Conservation (phyloP, 2,329 filamentous ascomycete species). For the Pestalotiopsis sp. region DNA sequence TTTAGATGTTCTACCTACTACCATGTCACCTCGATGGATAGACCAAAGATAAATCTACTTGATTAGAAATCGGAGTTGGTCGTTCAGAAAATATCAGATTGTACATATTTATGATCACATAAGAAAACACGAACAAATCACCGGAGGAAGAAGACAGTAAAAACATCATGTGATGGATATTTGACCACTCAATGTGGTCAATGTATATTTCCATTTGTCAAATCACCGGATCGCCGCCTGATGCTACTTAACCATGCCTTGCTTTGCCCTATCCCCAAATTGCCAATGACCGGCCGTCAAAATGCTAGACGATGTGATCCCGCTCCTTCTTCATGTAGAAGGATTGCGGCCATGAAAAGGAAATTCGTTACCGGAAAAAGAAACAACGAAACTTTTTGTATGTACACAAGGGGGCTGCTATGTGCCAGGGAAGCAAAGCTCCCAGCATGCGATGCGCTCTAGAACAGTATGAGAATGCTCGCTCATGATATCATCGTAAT, state of each 20-base stretch:
- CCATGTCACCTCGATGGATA: no score
- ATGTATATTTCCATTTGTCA: constrained; percentile 12
- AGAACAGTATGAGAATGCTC: constrained; percentile 6
- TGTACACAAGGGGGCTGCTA: constrained; percentile 1
- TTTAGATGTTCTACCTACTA: no score
- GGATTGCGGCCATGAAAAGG: constrained; percentile 9
- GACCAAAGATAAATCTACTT: no score
- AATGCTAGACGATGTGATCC: constrained; percentile 6
- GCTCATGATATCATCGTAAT: neutral
- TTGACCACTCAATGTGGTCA: neutral
- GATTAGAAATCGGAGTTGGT: no score
- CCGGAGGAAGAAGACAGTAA: neutral
- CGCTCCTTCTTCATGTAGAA: neutral
- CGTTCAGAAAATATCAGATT: no score
- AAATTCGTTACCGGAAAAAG: constrained; percentile 6
- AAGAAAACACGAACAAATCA: neutral
- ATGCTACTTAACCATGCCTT: constrained; percentile 11
- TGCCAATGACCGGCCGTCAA: constrained; percentile 8
- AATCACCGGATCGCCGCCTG: constrained; percentile 15
- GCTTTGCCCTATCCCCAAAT: constrained; percentile 14
- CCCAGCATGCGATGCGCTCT: neutral
- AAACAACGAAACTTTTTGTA: constrained; percentile 2
- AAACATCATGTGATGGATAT: neutral
- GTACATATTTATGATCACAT: no score
- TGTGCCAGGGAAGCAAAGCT: neutral